Evolutionary conservation across 2,329 filamentous ascomycete genomes (phyloP), one percentile per base, ranked within the genome.

Genomic region (Neopestalotiopsis sp.): DNA sequence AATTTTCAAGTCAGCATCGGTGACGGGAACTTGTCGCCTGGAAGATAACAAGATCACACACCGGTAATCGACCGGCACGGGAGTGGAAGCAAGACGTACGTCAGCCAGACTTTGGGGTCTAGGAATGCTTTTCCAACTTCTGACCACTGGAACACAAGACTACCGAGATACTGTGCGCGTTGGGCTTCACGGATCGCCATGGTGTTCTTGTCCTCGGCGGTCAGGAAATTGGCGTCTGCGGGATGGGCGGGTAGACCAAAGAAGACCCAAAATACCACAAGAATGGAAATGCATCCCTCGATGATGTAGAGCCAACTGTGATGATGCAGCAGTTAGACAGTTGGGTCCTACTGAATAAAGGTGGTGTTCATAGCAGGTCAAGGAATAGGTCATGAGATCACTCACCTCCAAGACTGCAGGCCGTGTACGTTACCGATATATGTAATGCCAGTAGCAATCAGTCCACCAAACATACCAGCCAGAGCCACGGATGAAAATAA

Each of bases 401-500:
- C 45, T 90, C 90, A 92, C 62, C 90, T 80, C 90, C 90, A 92
- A 0, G 88, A 90, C n/a, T 82, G 77, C 69, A 86, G 82, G 2
- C 89, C 89, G 0, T 81, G 79, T 9, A 86, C 75, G 0, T 89
- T 89, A 68, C 91, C 85, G 84, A 92, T 89, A 73, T 87, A 87
- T 0, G 88, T 88, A 69, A 92, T 90, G 0, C 83, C 89, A 67
- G 90, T 91, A 0, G 90, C 90, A 0, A 92, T 82, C 0, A 92
- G 82, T 0, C 90, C 90, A 30, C 90, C 90, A 65, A 84, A 90
- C 1, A 89, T 89, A 5, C 90, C 90, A 0, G 90, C 88, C 1
- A 91, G 78, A 0, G 90, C 89, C 1, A 89, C 85, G 2, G 83
- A 84, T 12, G 87, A 84, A 74, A 91, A 91, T 1, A 92, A 83